These are phyloP conservation scores for Solanum okadae DNA, from an alignment of 257 asterid genomes.

Conservation along the genomic window DNA sequence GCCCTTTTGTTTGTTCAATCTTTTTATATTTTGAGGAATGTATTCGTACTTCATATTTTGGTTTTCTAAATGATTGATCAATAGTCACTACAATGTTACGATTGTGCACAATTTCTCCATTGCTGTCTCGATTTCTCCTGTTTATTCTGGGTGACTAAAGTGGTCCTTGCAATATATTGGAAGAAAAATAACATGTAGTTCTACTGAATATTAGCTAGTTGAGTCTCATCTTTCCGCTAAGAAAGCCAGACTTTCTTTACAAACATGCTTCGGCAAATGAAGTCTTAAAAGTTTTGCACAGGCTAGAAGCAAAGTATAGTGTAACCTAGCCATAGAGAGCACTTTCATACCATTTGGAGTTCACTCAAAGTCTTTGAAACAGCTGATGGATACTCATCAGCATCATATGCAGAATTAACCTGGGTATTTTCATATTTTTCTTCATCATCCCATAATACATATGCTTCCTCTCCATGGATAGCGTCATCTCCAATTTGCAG, in stretches of 20 bases:
- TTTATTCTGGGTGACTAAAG: background rate
- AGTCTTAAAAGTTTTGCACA: background rate
- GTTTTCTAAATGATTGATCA: background rate
- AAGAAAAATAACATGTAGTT: background rate
- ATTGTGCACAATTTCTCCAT: background rate
- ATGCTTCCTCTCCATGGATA: constrained; percentile 41
- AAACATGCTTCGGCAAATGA: background rate
- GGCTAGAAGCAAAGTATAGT: background rate
- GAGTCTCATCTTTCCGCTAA: background rate
- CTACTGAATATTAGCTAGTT: background rate
- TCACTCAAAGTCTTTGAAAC: constrained; percentile 19
- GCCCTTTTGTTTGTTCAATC: background rate
- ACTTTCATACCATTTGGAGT: constrained; percentile 21
- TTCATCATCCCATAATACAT: constrained; percentile 16
- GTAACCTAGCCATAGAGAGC: background rate
- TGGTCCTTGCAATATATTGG: background rate
- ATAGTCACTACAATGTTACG: background rate
- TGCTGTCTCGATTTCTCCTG: background rate
- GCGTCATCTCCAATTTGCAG: constrained; percentile 25
- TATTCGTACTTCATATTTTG: background rate
- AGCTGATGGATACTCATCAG: constrained; percentile 35
- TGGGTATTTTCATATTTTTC: constrained; percentile 20
- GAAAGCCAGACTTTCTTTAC: background rate
- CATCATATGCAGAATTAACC: constrained; percentile 29
- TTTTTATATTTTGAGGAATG: background rate